A percentile compares a stretch with the other conserved stretches of the same genome.
These are phyloP conservation scores for Suillus lakei DNA, from an alignment of 768 basidiomycete genomes.

Conservation along the genomic window DNA sequence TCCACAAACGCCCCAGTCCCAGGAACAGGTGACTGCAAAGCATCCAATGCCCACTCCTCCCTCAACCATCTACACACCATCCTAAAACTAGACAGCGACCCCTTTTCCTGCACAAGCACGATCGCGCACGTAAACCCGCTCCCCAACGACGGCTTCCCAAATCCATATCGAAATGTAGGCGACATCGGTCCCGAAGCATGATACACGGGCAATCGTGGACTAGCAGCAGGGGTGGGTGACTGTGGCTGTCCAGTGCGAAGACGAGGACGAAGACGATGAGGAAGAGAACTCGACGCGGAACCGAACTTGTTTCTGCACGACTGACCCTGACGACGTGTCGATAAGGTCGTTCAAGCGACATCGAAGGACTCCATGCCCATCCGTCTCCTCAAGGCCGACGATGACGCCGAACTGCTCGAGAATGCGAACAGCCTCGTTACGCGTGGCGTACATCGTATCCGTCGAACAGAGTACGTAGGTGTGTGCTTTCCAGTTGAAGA, in stretches of 20 bases:
- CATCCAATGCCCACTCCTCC: conserved; percentile 64
- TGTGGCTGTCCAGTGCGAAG: conserved; percentile 25
- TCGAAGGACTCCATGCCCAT: conserved; percentile 47
- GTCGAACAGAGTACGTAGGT: conserved; percentile 59
- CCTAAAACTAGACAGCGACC: conserved; percentile 86
- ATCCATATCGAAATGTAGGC: conserved; percentile 28
- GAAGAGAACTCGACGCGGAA: conserved; percentile 82
- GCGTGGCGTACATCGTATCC: conserved; percentile 61
- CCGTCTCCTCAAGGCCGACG: conserved; percentile 60
- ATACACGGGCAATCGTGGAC: conserved; percentile 30
- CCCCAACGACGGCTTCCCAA: conserved; percentile 30
- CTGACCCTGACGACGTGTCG: conserved; percentile 42
- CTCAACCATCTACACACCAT: conserved; percentile 73
- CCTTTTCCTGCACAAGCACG: conserved; percentile 87
- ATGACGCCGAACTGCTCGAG: conserved; percentile 68
- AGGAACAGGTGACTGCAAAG: conserved; percentile 30
- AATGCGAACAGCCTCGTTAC: conserved; percentile 64
- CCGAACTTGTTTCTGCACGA: conserved; percentile 72
- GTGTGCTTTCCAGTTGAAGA: conserved; percentile 90
- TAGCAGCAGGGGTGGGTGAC: conserved; percentile 23
- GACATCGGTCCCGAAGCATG: conserved; percentile 31
- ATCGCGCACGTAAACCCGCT: conserved; percentile 62
- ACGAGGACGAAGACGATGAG: conserved; percentile 12
- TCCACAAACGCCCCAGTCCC: conserved; percentile 48
- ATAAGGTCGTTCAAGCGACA: conserved; percentile 57